Evolutionary conservation across 2,329 filamentous ascomycete genomes (phyloP), one percentile per base, ranked within the genome.

Genomic region (Neurospora crassa): DNA sequence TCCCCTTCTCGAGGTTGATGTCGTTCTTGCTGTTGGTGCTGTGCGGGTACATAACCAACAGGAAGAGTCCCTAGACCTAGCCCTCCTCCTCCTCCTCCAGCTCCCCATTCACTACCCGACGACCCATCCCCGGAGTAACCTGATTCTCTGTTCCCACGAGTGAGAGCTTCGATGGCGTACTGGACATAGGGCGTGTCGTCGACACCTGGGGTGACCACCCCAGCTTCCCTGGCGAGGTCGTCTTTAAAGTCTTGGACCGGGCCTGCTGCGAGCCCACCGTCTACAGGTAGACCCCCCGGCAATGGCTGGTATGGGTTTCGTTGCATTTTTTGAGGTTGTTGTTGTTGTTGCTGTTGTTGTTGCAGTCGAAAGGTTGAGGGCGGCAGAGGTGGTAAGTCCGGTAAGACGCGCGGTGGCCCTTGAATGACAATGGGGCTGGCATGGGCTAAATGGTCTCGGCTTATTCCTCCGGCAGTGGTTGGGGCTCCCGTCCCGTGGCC

Each of bases 131-230:
- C 82, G 70, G 85, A 83, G 11, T 86, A 85, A 71, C 84, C 81
- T 6, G 89, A 84, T 72, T 92, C 89, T 71, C 90, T 90, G 76
- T 92, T 88, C 53, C 24, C 53, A 68, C 91, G 86, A 6, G 93
- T 96, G 75, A 98, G 83, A 74, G 95, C 93, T 74, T 97, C 92
- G 74, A 98, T 89, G 53, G 95, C 94, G 79, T 96, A 96, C 74
- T 91, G 91, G 74, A 97, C 92, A 80, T 94, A 97, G 0, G 93
- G 94, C 10, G 90, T 91, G 77, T 97, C 92, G 77, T 97, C 94
- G 47, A 93, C 84, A 11, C 91, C 92, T 0, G 94, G 94, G 0
- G 92, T 95, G 70, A 89, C 84, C 53, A 84, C 84, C 71, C 84
- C 82, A 67, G 79, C 85, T 20, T 84, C 82, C 70, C 85, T 80